Conservation (phyloP, 2,329 filamentous ascomycete genomes). For the Blastomyces emzantsi region DNA sequence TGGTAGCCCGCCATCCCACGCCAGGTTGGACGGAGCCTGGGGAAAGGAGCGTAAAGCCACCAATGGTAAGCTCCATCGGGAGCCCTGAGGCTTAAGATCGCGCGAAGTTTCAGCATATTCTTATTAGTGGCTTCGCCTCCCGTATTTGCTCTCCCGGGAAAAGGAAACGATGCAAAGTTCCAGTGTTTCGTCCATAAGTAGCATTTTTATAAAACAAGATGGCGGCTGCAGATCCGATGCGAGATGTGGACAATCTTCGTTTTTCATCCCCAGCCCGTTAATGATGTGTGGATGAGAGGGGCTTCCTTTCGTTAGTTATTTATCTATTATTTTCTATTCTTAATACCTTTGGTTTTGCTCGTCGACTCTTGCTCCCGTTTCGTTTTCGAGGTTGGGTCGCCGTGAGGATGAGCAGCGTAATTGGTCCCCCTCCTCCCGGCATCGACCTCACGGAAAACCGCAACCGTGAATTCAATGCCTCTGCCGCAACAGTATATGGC, state of each 20-base stretch:
- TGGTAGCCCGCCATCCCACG: not conserved
- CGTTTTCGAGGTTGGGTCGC: not conserved
- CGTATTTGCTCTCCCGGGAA: not conserved
- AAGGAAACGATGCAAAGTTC: not conserved
- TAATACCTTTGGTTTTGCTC: not conserved
- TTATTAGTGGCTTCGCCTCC: not conserved
- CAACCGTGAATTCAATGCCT: conserved; percentile 7
- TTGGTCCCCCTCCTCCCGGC: conserved; percentile 8
- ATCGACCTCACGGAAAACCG: conserved; percentile 14
- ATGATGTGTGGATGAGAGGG: not conserved
- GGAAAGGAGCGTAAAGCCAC: not conserved
- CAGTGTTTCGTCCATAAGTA: not conserved
- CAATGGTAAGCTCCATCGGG: not conserved
- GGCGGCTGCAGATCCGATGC: not conserved
- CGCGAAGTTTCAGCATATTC: not conserved
- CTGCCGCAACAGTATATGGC: conserved; percentile 10
- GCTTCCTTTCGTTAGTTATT: not conserved
- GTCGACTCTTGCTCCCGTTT: no score
- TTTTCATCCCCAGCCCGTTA: not conserved
- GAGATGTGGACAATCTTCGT: not conserved
- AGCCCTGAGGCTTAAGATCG: not conserved
- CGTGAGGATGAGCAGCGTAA: not conserved
- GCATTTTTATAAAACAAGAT: not conserved
- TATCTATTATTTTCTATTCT: not conserved
- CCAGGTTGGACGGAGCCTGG: not conserved